Evolutionary conservation across 2,329 filamentous ascomycete genomes (phyloP), one percentile per base, ranked within the genome.

Genomic region (Pyrenochaeta sp.): DNA sequence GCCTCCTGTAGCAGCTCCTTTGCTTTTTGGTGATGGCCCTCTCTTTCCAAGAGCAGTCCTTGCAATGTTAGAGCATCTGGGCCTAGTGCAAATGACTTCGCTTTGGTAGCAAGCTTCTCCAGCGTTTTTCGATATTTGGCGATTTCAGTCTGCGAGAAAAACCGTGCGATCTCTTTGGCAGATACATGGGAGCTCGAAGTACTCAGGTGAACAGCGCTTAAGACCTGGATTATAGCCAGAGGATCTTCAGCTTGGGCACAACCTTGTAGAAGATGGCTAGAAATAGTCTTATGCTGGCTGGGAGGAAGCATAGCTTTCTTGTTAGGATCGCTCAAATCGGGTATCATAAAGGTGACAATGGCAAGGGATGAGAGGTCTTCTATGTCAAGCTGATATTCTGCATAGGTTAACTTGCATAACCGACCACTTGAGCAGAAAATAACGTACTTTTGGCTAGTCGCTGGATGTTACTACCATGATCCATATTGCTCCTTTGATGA

Each of bases 31-130:
- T 36, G 54, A 14, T 67, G 54, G 4, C 69, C 69, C 18, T 67
- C 63, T 33, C 51, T 49, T 46, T 73, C 70, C 1, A 68, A 41
- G n/a, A 74, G 66, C n/a, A 65, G 57, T 4, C 69, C 73, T 18
- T 66, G 57, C 12, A 75, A 44, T 7, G 67, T 69, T 44, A 73
- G 63, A 3, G 65, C 70, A 18, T 71, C 63, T 1, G 64, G 60
- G 7, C 60, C 52, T 9, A 64, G 42, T 17, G 45, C 29, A 20
- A 59, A 50, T 12, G 57, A 39, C 23, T 71, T 53, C 10, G 56
- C 39, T 12, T 60, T 51, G 21, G 51, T 32, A n/a, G 54, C 60
- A 5, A 74, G 53, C n/a, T 51, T 55, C 20, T 63, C 51, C 11
- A 75, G 54, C 0, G 55, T 50, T 10, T 56, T 51, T 12, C 51